phyloP scores from a whole-genome alignment of 768 basidiomycete genomes.

The Clitopilus passeckerianus region DNA sequence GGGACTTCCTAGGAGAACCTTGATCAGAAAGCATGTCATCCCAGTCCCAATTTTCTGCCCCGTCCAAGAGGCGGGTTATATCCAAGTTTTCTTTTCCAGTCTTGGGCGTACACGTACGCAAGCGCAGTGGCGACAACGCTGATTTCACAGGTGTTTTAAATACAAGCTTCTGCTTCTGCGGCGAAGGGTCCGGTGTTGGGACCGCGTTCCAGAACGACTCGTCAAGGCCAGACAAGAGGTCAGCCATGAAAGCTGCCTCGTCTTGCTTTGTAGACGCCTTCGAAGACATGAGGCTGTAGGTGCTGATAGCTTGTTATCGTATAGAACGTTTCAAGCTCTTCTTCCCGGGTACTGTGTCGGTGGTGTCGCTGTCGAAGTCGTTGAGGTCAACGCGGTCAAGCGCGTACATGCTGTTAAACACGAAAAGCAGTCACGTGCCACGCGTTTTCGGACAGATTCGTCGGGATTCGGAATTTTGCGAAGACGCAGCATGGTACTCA shows the following conservation, averaged over 20 bases:
- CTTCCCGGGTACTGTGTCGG: background rate
- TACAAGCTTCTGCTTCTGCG: slow-evolving; percentile 13
- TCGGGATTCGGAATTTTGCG: background rate
- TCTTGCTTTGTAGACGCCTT: background rate
- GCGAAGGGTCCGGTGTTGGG: slow-evolving; percentile 29
- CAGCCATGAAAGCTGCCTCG: slow-evolving; percentile 52
- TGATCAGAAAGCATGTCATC: slow-evolving; percentile 48
- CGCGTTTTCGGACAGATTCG: background rate
- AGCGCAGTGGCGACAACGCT: slow-evolving; percentile 2
- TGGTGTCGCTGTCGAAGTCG: background rate
- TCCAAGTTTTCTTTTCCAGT: slow-evolving; percentile 31
- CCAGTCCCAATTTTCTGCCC: slow-evolving; percentile 71
- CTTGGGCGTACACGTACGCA: slow-evolving; percentile 12
- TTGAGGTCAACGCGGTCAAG: background rate
- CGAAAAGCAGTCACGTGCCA: background rate
- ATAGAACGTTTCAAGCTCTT: too few relatives aligned
- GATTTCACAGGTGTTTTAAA: slow-evolving; percentile 2
- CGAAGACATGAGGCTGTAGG: background rate
- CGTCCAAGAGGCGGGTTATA: slow-evolving; percentile 48
- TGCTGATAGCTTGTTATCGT: background rate
- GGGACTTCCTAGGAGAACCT: slow-evolving; percentile 45
- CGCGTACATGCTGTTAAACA: background rate
- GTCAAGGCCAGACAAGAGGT: slow-evolving; percentile 47
- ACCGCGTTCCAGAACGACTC: slow-evolving; percentile 42
- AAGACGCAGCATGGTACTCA: too few relatives aligned